phyloP scores from a whole-genome alignment of 75 land plant genomes.

The Picea sitchensis region DNA sequence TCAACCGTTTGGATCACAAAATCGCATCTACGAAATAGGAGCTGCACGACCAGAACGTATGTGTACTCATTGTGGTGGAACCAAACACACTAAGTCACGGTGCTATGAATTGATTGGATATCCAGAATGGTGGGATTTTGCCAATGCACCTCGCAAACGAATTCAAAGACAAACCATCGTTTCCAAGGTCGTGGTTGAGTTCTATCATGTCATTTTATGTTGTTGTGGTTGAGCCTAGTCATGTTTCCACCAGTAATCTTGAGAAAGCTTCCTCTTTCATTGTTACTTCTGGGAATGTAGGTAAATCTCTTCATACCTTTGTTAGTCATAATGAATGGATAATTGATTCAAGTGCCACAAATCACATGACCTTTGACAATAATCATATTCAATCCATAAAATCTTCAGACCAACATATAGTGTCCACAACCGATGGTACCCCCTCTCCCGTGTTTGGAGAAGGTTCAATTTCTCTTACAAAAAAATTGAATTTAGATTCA shows the following conservation, averaged over 20 bases:
- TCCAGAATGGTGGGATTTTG: constrained; percentile 23
- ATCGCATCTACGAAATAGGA: too few species aligned
- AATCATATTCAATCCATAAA: background rate
- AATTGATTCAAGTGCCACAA: background rate
- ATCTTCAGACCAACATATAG: background rate
- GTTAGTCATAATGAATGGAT: background rate
- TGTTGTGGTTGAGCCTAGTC: too few species aligned
- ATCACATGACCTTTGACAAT: background rate
- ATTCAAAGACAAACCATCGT: background rate
- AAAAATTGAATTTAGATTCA: too few species aligned
- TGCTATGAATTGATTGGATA: constrained; percentile 24
- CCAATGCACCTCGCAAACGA: constrained; percentile 14
- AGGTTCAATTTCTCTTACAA: too few species aligned
- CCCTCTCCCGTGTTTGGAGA: background rate
- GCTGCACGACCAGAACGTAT: too few species aligned
- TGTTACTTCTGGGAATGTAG: constrained; percentile 13
- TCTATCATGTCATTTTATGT: too few species aligned
- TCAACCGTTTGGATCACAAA: too few species aligned
- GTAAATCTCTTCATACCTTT: constrained; percentile 10
- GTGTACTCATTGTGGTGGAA: constrained; percentile 13
- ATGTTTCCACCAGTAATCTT: too few species aligned
- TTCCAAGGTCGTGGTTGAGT: too few species aligned
- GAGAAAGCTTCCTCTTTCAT: constrained; percentile 1
- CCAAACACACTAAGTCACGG: constrained; percentile 1
- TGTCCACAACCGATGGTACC: background rate